Evolutionary conservation across 257 asterid genomes (phyloP).

Genomic region (Voacanga thouarsii): DNA sequence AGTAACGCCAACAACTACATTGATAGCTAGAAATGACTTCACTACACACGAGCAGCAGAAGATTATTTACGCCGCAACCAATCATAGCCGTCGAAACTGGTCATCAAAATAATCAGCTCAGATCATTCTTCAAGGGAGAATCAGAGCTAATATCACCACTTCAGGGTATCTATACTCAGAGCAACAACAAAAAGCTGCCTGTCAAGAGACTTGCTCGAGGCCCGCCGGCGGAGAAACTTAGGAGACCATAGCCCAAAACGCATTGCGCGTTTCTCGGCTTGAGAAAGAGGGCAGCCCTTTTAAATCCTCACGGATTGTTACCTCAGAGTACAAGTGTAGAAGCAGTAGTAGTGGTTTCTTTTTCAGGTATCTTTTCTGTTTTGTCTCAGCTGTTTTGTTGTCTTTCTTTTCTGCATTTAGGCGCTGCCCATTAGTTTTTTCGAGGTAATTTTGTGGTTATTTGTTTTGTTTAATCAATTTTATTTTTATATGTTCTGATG

Average conservation of each 20-base stretch:
- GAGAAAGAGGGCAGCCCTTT: constrained; percentile 16
- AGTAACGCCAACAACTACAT: not conserved
- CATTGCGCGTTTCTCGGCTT: constrained; percentile 18
- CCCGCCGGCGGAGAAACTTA: constrained; percentile 21
- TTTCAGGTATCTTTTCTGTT: not conserved
- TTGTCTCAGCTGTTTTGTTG: not conserved
- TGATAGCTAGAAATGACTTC: not conserved
- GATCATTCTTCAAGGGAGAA: not conserved
- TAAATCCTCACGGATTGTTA: not conserved
- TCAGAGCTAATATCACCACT: not conserved
- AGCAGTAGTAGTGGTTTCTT: not conserved
- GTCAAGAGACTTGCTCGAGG: constrained; percentile 27
- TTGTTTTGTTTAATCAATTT: not conserved
- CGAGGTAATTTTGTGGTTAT: not conserved
- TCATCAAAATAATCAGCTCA: not conserved
- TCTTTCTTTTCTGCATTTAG: not conserved
- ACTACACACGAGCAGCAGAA: not conserved
- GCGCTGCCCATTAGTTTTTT: not conserved
- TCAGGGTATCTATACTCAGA: not conserved
- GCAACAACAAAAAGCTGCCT: not conserved
- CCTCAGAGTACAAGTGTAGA: not conserved
- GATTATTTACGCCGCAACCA: not conserved
- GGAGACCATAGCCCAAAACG: constrained; percentile 3
- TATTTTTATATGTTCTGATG: not conserved
- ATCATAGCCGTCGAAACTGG: constrained; percentile 4